A percentile compares a stretch with the other conserved stretches of the same genome.
These are phyloP conservation scores for Cryptococcus wingfieldii DNA, from an alignment of 1,284 basidiomycete genomes.

Conservation along the genomic window DNA sequence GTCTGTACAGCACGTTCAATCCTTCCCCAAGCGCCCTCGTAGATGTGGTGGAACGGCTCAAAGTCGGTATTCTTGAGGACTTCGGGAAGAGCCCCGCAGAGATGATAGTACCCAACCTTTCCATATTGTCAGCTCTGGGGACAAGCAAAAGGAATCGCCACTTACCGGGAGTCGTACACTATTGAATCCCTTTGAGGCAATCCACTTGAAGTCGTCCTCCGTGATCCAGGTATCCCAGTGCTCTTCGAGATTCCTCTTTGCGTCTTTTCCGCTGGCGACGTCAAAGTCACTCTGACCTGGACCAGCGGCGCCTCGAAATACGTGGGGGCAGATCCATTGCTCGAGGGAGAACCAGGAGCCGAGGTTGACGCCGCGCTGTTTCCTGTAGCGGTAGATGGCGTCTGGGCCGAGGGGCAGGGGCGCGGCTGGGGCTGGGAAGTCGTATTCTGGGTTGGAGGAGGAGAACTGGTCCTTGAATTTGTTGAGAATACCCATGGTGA, in stretches of 20 bases:
- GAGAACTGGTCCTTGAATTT: slow-evolving; percentile 31
- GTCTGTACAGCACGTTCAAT: slow-evolving; percentile 64
- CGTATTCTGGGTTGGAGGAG: slow-evolving; percentile 3
- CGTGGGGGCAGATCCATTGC: slow-evolving; percentile 62
- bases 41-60: slow-evolving; percentile 58
- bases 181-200: slow-evolving; percentile 70
- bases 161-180: slow-evolving; percentile 76
- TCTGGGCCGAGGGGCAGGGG: slow-evolving; percentile 25
- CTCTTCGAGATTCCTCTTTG: slow-evolving; percentile 61
- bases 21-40: slow-evolving; percentile 66
- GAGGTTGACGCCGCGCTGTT: slow-evolving; percentile 77
- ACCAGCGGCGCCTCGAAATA: slow-evolving; percentile 55
- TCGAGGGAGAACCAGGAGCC: slow-evolving; percentile 71
- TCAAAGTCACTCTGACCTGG: slow-evolving; percentile 71
- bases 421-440: slow-evolving; percentile 9
- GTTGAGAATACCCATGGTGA: slow-evolving; percentile 43
- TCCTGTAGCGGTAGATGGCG: slow-evolving; percentile 60
- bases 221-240: slow-evolving; percentile 81
- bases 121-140: background rate
- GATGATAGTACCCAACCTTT: slow-evolving; percentile 74
- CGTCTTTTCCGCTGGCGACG: slow-evolving; percentile 60
- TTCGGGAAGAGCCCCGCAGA: slow-evolving; percentile 59
- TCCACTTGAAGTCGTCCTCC: slow-evolving; percentile 68
- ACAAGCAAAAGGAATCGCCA: slow-evolving; percentile 2
- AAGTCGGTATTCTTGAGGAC: slow-evolving; percentile 72